phyloP scores from a whole-genome alignment of 495 filamentous ascomycete species.

The Tuber microsphaerosporum region DNA sequence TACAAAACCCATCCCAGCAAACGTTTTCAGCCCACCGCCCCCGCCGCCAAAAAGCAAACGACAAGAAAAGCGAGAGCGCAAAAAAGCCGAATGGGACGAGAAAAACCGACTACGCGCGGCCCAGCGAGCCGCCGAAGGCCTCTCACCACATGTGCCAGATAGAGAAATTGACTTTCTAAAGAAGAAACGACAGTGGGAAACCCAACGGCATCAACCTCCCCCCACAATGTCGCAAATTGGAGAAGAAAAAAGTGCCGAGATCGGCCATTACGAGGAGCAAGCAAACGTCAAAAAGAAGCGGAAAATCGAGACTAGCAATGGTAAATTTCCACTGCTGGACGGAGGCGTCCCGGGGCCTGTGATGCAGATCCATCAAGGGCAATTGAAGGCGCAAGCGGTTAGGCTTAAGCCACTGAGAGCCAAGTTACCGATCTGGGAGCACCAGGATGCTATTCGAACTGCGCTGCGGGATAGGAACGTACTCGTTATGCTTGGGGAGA shows the following conservation, averaged over 20 bases:
- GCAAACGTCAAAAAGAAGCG: constrained; percentile 24
- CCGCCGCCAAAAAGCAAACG: constrained; percentile 19
- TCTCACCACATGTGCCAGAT: neutral
- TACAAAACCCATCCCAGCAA: constrained; percentile 8
- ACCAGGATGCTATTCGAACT: constrained; percentile 61
- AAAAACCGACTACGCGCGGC: constrained; percentile 16
- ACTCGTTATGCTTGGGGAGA: constrained; percentile 83
- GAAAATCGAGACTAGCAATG: constrained; percentile 4
- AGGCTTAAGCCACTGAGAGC: constrained; percentile 51
- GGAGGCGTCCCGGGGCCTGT: neutral
- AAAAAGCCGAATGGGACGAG: constrained; percentile 29
- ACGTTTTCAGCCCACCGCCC: constrained; percentile 15
- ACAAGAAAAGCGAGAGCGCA: constrained; percentile 26
- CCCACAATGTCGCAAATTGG: neutral
- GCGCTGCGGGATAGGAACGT: constrained; percentile 63
- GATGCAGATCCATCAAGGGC: constrained; percentile 9
- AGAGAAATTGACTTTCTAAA: constrained; percentile 19
- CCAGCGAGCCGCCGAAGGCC: constrained; percentile 8
- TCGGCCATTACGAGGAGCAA: constrained; percentile 1
- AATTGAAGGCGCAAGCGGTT: constrained; percentile 23
- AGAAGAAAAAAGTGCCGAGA: constrained; percentile 9
- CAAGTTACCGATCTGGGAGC: constrained; percentile 72
- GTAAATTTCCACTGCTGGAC: constrained; percentile 21
- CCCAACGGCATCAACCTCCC: neutral
- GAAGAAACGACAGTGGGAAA: constrained; percentile 20